Evolutionary conservation across 352 stramenopile species (phyloP), one percentile per base, ranked within the genome.

Genomic region (Pythium periplocum): DNA sequence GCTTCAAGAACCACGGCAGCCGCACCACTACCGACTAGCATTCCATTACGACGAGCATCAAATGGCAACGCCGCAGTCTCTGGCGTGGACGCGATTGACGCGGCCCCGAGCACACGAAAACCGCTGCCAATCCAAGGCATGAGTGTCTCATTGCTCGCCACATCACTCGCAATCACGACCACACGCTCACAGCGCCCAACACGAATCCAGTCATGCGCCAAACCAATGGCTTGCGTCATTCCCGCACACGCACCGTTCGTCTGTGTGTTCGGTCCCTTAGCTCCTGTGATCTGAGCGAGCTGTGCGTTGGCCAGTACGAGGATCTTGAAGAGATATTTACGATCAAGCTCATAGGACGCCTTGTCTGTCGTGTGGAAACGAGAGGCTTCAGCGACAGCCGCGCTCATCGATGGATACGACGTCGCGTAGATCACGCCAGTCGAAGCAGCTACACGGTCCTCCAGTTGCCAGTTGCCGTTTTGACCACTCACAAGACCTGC

Each of bases 291-390:
- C 69, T 99, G 96, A 17, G 96, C 96, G 39, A 99, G 69, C 66
- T 99, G 96, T 45, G 96, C 87, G 68, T 99, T 98, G 3, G 93
- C 96, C 1, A 98, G 74, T 10, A 98, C 90, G 4, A 98, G 69
- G 5, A 98, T 77, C 7, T 92, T 88, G 71, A 99, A 98, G 7
- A 99, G 82, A 50, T 98, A 96, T 71, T 99, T 99, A 11, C 93
- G 83, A 64, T 99, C 96, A 64, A 98, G 96, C 55, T 96, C 88
- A 55, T 98, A 98, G 9, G 47, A 58, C 17, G 67, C 48, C 4
- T 45, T 42, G 9, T 48, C 9, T 12, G 61, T 33, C 42, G 75
- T 47, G 48, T 77, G 69, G 49, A 93, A 98, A 32, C 85, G 77
- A 58, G 86, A 84, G 2, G 93, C 87, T 68, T 98, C 94, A 12